Percentiles rank a stretch among this genome's conserved stretches.
These are phyloP conservation scores for Iris pallida DNA, from an alignment of 116 monocot species.

Conservation along the genomic window DNA sequence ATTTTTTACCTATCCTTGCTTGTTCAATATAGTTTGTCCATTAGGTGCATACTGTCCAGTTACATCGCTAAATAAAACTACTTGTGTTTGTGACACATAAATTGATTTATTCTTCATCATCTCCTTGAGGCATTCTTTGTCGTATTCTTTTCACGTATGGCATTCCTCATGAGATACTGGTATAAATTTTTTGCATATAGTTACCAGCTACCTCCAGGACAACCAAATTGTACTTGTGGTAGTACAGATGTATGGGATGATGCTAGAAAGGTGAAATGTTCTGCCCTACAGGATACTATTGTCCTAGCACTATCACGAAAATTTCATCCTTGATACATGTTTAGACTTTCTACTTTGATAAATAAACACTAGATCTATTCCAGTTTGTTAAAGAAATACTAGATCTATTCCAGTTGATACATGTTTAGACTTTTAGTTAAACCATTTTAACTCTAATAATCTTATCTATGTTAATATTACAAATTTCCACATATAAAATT, in stretches of 20 bases:
- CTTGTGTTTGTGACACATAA: slow-evolving; percentile 81
- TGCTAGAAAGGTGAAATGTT: slow-evolving; percentile 35
- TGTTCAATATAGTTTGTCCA: slow-evolving; percentile 63
- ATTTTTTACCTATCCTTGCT: neutral
- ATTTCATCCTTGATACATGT: too few species aligned
- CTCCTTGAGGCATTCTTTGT: neutral
- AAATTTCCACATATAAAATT: too few species aligned
- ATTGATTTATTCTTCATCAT: slow-evolving; percentile 17
- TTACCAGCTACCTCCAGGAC: slow-evolving; percentile 59
- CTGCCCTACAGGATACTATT: slow-evolving; percentile 65
- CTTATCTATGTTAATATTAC: too few species aligned
- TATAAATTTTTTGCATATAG: slow-evolving; percentile 23
- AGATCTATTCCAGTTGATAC: too few species aligned
- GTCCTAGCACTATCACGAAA: slow-evolving; percentile 53
- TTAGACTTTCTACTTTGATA: too few species aligned
- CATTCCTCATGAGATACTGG: neutral
- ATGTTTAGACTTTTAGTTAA: too few species aligned
- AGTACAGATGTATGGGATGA: slow-evolving; percentile 64
- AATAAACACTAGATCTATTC: too few species aligned
- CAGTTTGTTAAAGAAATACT: too few species aligned
- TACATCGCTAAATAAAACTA: slow-evolving; percentile 38
- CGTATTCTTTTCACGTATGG: neutral
- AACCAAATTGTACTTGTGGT: slow-evolving; percentile 52
- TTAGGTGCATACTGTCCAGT: slow-evolving; percentile 73
- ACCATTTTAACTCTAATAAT: too few species aligned